Conservation (phyloP, 345 rosid species). For the Cardamine occulta region DNA sequence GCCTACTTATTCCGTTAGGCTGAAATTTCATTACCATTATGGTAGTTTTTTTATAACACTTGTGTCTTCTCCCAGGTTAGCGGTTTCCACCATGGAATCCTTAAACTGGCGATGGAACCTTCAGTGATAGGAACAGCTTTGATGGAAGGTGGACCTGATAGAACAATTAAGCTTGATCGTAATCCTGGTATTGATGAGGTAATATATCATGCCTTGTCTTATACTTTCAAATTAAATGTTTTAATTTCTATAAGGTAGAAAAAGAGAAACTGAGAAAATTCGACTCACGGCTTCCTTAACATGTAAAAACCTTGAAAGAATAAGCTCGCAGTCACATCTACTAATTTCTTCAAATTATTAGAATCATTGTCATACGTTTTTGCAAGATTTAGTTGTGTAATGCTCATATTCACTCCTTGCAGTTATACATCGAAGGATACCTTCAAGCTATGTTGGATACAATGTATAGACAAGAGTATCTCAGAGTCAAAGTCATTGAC, state of each 20-base stretch:
- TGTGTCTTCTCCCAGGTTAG: constrained; percentile 55
- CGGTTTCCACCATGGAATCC: constrained; percentile 89
- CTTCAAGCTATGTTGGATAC: constrained; percentile 94
- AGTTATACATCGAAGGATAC: constrained; percentile 94
- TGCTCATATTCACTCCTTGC: constrained; percentile 40
- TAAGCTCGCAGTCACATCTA: not conserved
- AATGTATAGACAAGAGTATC: constrained; percentile 89
- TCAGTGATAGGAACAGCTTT: constrained; percentile 80
- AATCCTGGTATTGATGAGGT: constrained; percentile 95
- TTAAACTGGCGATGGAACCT: constrained; percentile 97
- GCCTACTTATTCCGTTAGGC: constrained; percentile 21
- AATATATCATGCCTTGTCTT: constrained; percentile 27
- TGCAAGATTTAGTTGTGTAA: constrained; percentile 24
- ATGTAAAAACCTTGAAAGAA: not conserved
- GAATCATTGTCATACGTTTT: constrained; percentile 26
- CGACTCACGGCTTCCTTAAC: constrained; percentile 1
- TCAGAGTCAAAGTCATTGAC: constrained; percentile 85
- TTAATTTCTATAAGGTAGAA: constrained; percentile 14
- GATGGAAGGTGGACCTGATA: constrained; percentile 92
- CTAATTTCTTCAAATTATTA: constrained; percentile 7
- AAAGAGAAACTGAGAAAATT: constrained; percentile 1
- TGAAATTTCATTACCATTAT: not conserved
- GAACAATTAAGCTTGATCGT: constrained; percentile 83
- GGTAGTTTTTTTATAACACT: not conserved
- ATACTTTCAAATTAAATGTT: not conserved